Evolutionary conservation across 108 stramenopile genomes (phyloP), one percentile per base, ranked within the genome.

Genomic region (Fragilaria radians): DNA sequence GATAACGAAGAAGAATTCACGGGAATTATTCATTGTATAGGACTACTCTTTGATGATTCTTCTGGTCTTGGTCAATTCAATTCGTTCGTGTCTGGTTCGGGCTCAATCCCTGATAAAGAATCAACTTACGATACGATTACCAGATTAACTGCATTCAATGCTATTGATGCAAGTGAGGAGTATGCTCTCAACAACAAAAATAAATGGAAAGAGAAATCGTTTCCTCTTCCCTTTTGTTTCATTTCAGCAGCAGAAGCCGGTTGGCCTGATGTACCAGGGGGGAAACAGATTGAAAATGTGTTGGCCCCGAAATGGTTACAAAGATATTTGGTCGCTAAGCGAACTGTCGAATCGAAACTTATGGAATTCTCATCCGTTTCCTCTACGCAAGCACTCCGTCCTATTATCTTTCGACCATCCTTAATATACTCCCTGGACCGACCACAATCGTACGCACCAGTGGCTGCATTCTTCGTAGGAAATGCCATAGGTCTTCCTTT

Each of bases 61-160:
- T 79, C 78, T 36, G 90, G 90, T 21, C 59, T 91, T 2, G 78
- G 78, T 5, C 54, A 71, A 23, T 74, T 77, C 57, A 88, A 87
- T 71, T 59, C 57, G 21, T 82, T 86, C 7, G 90, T 82, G 11
- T 78, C 76, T 25, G 90, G 90, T 23, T 74, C 72, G 25, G 86
- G 84, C 29, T 88, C 86, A 7, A 26, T 88, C 14, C 86, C 86
- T 23, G 82, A 82, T 29, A 57, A 68, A 0, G 33, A 64, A n/a
- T 83, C 82, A 4, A 82, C 90, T 21, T 91, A 91, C 63, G 90
- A 91, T 53, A 71, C 73, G 68, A 88, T 91, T 65, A 91, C 86
- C 1, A 77, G 85, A 17, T 60, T 67, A 19, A 86, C 90, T 0
- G 82, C 80, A 11, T 86, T 88, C 63, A 83, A 91, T 59, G 87